A percentile compares a stretch with the other conserved stretches of the same genome.
phyloP scores from a whole-genome alignment of 345 rosid species.

The Eucalyptus brandiana region DNA sequence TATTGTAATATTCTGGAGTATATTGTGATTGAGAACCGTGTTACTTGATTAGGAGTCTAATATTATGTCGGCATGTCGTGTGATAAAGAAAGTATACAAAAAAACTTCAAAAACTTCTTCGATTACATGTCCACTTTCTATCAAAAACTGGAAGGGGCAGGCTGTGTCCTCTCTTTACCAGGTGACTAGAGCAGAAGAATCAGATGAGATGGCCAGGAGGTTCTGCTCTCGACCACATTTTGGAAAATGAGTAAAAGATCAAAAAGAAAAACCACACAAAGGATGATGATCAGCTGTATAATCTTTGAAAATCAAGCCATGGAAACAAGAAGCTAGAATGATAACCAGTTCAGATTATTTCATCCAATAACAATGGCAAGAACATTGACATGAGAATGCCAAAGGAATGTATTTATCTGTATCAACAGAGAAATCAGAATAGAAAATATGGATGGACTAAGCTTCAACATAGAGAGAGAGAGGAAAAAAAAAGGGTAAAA shows the following conservation, averaged over 20 bases:
- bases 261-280: neutral
- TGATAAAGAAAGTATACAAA: neutral
- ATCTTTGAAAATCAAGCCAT: neutral
- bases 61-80: neutral
- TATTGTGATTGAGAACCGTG: neutral
- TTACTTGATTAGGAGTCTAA: neutral
- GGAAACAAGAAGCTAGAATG: neutral
- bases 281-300: neutral
- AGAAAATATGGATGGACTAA: neutral
- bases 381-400: neutral
- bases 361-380: neutral
- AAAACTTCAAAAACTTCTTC: neutral
- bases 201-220: neutral
- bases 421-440: neutral
- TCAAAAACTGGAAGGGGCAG: neutral
- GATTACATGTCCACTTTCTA: neutral
- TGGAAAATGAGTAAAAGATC: neutral
- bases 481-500: neutral
- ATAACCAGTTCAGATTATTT: neutral
- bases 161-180: neutral
- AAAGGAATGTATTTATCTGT: neutral
- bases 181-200: neutral
- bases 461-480: neutral
- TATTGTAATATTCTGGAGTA: neutral
- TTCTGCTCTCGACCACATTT: neutral